Conservation (phyloP, 306 rosid genomes). For the Glycine soja region DNA sequence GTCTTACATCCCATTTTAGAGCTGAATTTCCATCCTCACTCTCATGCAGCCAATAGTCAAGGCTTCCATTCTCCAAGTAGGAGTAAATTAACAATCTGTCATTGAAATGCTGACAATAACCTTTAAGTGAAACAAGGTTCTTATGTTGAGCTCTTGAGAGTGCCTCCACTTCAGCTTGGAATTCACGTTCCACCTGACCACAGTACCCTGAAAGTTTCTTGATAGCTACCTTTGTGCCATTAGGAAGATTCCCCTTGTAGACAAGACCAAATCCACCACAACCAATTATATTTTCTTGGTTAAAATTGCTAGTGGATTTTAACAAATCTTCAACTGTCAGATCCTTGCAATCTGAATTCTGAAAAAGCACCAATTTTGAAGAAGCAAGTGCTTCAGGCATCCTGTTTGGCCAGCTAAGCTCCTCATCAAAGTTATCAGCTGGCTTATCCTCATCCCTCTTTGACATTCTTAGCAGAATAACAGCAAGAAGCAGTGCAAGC, state of each 20-base stretch:
- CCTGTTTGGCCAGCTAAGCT: conserved; percentile 53
- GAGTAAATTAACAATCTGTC: conserved; percentile 71
- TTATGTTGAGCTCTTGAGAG: conserved; percentile 75
- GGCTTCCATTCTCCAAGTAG: conserved; percentile 75
- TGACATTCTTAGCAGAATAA: conserved; percentile 57
- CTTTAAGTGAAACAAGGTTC: conserved; percentile 74
- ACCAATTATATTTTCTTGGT: conserved; percentile 71
- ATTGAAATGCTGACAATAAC: conserved; percentile 62
- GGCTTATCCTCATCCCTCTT: conserved; percentile 52
- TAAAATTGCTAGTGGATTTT: conserved; percentile 65
- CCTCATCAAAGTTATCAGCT: conserved; percentile 49
- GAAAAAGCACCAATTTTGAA: conserved; percentile 63
- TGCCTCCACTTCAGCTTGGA: conserved; percentile 77
- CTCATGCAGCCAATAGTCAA: conserved; percentile 77
- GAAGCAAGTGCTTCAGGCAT: conserved; percentile 59
- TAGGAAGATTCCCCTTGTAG: conserved; percentile 67
- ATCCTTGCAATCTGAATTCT: conserved; percentile 63
- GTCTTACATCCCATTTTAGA: conserved; percentile 67
- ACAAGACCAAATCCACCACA: conserved; percentile 80
- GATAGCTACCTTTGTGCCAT: conserved; percentile 65
- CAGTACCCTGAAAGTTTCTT: conserved; percentile 75
- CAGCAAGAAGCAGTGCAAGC: conserved; percentile 56
- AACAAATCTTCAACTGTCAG: conserved; percentile 64
- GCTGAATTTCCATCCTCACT: conserved; percentile 51
- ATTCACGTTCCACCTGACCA: conserved; percentile 75